These are phyloP conservation scores for Dioscorea zingiberensis DNA, from an alignment of 106 monocot genomes.

Conservation along the genomic window DNA sequence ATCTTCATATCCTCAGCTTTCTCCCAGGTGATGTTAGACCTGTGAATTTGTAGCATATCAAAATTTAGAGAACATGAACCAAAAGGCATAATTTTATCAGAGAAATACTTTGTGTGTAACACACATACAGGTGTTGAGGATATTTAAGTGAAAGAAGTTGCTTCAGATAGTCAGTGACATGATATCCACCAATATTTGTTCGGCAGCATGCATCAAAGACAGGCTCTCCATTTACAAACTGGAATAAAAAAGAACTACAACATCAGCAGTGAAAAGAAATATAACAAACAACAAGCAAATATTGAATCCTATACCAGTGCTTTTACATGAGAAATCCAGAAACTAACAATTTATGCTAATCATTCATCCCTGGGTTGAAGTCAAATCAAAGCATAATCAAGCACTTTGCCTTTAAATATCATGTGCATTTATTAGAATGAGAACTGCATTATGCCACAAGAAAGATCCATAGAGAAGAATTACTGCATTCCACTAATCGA, in stretches of 20 bases:
- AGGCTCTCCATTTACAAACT: constrained; percentile 88
- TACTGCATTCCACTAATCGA: no score
- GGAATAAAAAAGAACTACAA: background rate
- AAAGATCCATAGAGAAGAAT: no score
- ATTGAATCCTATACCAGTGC: no score
- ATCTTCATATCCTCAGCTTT: constrained; percentile 88
- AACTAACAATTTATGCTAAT: no score
- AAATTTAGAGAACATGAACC: background rate
- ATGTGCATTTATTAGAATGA: no score
- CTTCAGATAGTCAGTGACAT: constrained; percentile 89
- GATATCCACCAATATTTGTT: constrained; percentile 86
- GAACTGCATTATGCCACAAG: no score
- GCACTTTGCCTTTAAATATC: no score
- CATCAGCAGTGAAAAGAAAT: background rate
- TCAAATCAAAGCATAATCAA: no score
- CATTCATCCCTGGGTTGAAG: no score
- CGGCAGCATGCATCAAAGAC: constrained; percentile 68
- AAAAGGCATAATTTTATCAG: background rate
- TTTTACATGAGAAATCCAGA: no score
- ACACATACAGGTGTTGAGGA: constrained; percentile 70
- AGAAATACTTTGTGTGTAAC: background rate
- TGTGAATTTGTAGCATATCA: constrained; percentile 15
- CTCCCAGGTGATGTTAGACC: constrained; percentile 85
- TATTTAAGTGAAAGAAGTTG: constrained; percentile 95
- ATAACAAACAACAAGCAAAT: no score